These are phyloP conservation scores for Berkeleyomyces basicola DNA, from an alignment of 2,329 filamentous ascomycete genomes.

Conservation along the genomic window DNA sequence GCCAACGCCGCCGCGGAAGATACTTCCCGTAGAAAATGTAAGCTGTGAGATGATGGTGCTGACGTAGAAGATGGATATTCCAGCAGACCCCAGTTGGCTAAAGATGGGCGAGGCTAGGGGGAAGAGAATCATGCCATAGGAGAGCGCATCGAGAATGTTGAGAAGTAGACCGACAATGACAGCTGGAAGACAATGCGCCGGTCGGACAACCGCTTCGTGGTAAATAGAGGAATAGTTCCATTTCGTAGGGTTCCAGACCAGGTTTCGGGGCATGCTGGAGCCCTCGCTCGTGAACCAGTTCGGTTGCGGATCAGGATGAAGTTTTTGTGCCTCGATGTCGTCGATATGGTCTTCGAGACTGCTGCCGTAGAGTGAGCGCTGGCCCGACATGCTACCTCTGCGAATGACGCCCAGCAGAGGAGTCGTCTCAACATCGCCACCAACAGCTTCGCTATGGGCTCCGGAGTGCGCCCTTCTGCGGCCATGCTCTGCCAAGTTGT, in stretches of 20 bases:
- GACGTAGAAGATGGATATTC: constrained; percentile 97
- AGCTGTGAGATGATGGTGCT: constrained; percentile 91
- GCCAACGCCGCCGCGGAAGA: constrained; percentile 79
- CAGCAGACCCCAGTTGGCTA: constrained; percentile 69
- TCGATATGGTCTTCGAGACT: not conserved
- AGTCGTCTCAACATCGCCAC: constrained; percentile 13
- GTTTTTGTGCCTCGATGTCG: not conserved
- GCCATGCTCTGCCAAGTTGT: not conserved
- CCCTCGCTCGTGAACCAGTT: constrained; percentile 1
- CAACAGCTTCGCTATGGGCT: constrained; percentile 9
- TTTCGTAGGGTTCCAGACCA: constrained; percentile 39
- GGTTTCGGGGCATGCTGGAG: not conserved
- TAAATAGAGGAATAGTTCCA: constrained; percentile 57
- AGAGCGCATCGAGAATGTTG: constrained; percentile 86
- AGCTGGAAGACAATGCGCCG: constrained; percentile 59
- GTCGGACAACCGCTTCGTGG: constrained; percentile 46
- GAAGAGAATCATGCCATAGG: constrained; percentile 94
- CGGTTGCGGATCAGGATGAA: not conserved
- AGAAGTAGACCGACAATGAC: constrained; percentile 78
- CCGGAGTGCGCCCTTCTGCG: not conserved
- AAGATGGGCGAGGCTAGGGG: constrained; percentile 80
- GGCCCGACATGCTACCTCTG: not conserved
- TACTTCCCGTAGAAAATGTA: constrained; percentile 71
- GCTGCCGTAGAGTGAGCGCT: not conserved
- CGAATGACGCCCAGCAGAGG: constrained; percentile 18